Percentiles rank a stretch among this genome's conserved stretches.
Conservation (phyloP, 2,329 filamentous ascomycete species). For the Penicillium sp. region DNA sequence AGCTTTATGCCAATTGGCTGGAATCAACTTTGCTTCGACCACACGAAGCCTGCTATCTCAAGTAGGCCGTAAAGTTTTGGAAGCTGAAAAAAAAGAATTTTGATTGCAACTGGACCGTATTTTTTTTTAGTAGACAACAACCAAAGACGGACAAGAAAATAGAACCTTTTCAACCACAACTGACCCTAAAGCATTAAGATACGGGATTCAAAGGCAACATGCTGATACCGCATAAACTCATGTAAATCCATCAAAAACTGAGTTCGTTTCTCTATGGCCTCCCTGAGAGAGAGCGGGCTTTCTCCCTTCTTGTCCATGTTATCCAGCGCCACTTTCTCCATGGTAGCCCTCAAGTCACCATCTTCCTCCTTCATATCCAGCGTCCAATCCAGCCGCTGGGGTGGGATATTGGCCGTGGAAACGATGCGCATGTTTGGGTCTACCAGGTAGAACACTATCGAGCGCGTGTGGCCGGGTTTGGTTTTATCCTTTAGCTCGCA, state of each 20-base stretch:
- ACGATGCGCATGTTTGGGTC: slow-evolving; percentile 56
- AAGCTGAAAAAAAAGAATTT: too few species aligned
- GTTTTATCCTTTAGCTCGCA: slow-evolving; percentile 52
- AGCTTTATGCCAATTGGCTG: too few species aligned
- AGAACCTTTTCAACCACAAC: not conserved
- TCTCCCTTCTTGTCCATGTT: slow-evolving; percentile 21
- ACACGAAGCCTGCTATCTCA: too few species aligned
- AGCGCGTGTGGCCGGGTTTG: slow-evolving; percentile 53
- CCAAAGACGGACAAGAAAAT: not conserved
- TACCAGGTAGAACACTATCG: slow-evolving; percentile 58
- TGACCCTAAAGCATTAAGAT: slow-evolving; percentile 20
- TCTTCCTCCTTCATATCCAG: slow-evolving; percentile 33
- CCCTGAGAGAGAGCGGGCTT: slow-evolving; percentile 37
- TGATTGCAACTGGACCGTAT: too few species aligned
- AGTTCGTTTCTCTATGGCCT: slow-evolving; percentile 39
- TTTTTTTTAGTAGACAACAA: too few species aligned
- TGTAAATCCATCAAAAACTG: slow-evolving; percentile 20
- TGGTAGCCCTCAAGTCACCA: slow-evolving; percentile 8
- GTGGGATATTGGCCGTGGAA: slow-evolving; percentile 54
- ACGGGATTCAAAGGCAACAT: slow-evolving; percentile 32
- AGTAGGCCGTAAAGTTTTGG: too few species aligned
- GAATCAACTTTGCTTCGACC: too few species aligned
- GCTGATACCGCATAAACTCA: slow-evolving; percentile 30
- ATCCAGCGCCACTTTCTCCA: slow-evolving; percentile 22
- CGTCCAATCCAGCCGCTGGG: slow-evolving; percentile 50